Percentiles rank a stretch among this genome's conserved stretches.
phyloP scores from a whole-genome alignment of 306 rosid species.

The Vicia faba region DNA sequence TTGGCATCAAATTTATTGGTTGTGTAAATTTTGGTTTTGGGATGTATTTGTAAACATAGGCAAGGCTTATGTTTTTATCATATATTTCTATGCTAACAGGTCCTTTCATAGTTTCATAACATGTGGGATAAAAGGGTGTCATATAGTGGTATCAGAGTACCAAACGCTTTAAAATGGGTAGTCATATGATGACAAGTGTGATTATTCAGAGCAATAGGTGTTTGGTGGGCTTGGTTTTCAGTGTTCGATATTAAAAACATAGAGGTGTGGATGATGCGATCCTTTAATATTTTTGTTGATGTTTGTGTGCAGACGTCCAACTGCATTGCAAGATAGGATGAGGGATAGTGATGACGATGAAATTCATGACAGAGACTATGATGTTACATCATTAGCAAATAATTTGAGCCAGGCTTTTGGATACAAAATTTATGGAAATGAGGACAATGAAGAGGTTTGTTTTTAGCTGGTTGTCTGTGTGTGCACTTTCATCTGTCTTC shows the following conservation, averaged over 20 bases:
- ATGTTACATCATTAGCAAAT: constrained; percentile 84
- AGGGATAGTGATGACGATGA: constrained; percentile 98
- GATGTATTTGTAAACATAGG: background rate
- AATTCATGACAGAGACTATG: constrained; percentile 88
- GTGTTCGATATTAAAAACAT: constrained; percentile 16
- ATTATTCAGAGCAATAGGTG: background rate
- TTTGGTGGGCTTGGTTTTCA: constrained; percentile 24
- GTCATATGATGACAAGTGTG: constrained; percentile 3
- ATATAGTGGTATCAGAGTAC: background rate
- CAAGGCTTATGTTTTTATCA: background rate
- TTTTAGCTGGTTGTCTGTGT: background rate
- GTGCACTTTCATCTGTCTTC: background rate
- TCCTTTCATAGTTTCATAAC: background rate
- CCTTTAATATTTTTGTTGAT: constrained; percentile 17
- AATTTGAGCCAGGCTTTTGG: constrained; percentile 88
- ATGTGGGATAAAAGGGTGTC: background rate
- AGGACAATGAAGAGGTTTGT: constrained; percentile 85
- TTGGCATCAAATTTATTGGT: background rate
- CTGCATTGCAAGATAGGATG: constrained; percentile 90
- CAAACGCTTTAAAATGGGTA: background rate
- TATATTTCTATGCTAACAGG: background rate
- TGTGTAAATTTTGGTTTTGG: constrained; percentile 15
- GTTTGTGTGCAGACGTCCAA: constrained; percentile 72
- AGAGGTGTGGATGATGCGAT: constrained; percentile 26
- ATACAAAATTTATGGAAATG: constrained; percentile 85